Conservation (phyloP, 1,139 yeast genomes). For the Yamadazyma epiphylla region DNA sequence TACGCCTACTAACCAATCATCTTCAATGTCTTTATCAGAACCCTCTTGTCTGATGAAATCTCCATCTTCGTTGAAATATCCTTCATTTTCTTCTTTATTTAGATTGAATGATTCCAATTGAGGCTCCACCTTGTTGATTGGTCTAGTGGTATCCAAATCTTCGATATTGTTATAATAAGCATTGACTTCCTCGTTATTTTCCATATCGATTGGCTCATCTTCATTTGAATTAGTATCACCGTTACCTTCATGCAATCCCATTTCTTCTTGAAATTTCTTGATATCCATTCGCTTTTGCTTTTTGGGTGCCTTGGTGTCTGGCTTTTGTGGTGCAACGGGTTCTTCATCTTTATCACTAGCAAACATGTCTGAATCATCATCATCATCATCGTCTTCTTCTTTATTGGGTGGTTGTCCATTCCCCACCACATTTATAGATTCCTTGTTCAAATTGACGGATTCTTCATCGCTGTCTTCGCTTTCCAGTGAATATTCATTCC, state of each 20-base stretch:
- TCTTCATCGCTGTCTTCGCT: conserved; percentile 14
- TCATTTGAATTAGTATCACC: too few relatives aligned
- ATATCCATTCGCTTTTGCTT: conserved; percentile 48
- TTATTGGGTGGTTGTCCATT: conserved; percentile 1
- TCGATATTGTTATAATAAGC: conserved; percentile 5
- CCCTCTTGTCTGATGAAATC: conserved; percentile 46
- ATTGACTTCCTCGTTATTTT: conserved; percentile 2
- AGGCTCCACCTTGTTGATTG: conserved; percentile 5
- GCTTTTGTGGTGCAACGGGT: neutral
- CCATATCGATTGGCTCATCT: conserved; percentile 3
- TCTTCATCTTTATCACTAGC: conserved; percentile 25
- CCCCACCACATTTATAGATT: conserved; percentile 1
- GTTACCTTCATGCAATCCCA: conserved; percentile 6
- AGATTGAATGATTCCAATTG: conserved; percentile 62
- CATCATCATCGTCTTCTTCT: conserved; percentile 5
- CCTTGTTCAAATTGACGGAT: conserved; percentile 5
- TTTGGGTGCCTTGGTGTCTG: conserved; percentile 58
- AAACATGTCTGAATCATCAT: conserved; percentile 37
- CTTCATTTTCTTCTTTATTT: conserved; percentile 54
- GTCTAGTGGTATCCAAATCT: conserved; percentile 1
- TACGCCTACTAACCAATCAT: conserved; percentile 22
- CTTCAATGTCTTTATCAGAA: conserved; percentile 27
- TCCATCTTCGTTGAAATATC: conserved; percentile 60
- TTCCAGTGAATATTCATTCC: conserved; percentile 24
- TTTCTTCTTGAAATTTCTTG: conserved; percentile 20